Conservation (phyloP, 176 grass and related monocot genomes). For the Aegilops umbellulata region DNA sequence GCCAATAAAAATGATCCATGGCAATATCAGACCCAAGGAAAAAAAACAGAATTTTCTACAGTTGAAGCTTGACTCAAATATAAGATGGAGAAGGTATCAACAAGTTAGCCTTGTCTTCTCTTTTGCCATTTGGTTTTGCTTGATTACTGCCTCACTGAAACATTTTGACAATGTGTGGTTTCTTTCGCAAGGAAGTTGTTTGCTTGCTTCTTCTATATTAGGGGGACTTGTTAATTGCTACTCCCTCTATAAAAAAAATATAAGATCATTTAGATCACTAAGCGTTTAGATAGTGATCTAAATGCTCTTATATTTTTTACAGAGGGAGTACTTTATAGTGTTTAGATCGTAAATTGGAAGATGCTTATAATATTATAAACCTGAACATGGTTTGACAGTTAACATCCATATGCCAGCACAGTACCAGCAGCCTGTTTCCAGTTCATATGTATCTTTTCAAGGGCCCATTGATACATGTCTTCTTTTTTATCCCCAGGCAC, state of each 20-base stretch:
- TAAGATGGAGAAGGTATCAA: constrained; percentile 82
- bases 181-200: neutral
- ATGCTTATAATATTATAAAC: neutral
- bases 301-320: too few species aligned
- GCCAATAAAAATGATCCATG: constrained; percentile 80
- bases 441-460: neutral
- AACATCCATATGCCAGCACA: neutral
- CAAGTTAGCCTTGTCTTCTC: neutral
- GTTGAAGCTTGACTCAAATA: constrained; percentile 71
- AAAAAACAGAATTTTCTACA: constrained; percentile 71
- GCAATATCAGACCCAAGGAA: constrained; percentile 72
- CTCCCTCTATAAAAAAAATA: too few species aligned
- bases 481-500: constrained; percentile 56
- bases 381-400: neutral
- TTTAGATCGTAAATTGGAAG: neutral
- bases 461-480: constrained; percentile 8
- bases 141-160: neutral
- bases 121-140: constrained; percentile 3
- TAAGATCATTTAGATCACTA: too few species aligned
- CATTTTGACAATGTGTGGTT: neutral
- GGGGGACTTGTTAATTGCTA: neutral
- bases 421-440: neutral
- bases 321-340: neutral
- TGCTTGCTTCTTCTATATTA: neutral
- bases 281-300: too few species aligned